A percentile compares a stretch with the other conserved stretches of the same genome.
phyloP scores from a whole-genome alignment of 2,329 filamentous ascomycete species.

The Paracoccidioides lutzii region DNA sequence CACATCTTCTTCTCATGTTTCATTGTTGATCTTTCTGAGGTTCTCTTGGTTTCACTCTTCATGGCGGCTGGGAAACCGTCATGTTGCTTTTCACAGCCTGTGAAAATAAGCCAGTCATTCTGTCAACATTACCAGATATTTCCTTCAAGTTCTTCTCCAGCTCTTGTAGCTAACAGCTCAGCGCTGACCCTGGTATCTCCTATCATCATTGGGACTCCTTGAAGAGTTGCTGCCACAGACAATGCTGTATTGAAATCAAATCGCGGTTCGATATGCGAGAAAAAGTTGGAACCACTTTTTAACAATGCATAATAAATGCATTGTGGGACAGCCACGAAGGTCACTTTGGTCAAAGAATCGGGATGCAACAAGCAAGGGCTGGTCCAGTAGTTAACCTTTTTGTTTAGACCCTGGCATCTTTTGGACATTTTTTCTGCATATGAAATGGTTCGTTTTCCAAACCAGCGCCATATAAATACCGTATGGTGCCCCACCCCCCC shows the following conservation, averaged over 20 bases:
- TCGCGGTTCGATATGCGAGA: not conserved
- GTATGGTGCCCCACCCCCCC: not conserved
- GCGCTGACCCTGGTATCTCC: not conserved
- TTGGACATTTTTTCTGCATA: not conserved
- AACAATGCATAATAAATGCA: not conserved
- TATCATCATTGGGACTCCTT: not conserved
- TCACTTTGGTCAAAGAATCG: not conserved
- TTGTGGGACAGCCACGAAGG: not conserved
- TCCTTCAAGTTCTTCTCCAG: no score
- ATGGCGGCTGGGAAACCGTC: no score
- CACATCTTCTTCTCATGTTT: not conserved
- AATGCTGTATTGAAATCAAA: not conserved
- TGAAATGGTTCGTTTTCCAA: not conserved
- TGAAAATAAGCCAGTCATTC: no score
- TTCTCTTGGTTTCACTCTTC: not conserved
- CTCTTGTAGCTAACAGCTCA: no score
- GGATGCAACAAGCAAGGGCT: not conserved
- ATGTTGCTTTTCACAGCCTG: no score
- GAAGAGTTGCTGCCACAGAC: not conserved
- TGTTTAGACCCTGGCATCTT: not conserved
- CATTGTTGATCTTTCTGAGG: not conserved
- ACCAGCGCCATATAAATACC: not conserved
- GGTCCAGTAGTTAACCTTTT: not conserved
- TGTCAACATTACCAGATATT: no score
- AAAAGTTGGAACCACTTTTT: not conserved